Evolutionary conservation across 2,329 filamentous ascomycete species (phyloP), one percentile per base, ranked within the genome.

Genomic region (Berkeleyomyces rouxiae): DNA sequence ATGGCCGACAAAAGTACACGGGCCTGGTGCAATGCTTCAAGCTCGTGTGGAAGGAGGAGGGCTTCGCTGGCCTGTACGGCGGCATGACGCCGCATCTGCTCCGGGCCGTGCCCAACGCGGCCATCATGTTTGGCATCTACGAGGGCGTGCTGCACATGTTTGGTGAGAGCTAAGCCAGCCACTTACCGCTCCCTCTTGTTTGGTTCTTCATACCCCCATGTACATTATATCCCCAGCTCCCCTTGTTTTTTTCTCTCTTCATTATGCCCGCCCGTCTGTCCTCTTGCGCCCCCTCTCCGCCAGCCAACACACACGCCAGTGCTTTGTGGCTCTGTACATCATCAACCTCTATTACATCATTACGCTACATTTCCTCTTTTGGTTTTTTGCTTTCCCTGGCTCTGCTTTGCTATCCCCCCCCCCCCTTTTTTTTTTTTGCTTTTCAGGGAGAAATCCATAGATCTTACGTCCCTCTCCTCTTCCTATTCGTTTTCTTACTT

Each of bases 51-150:
- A 87, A 86, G 70, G 90, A 96, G 70, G 92, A 96, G 72, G 90
- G 91, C 58, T 79, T 96, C 73, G 82, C 85, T 57, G 88, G 86
- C 40, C 77, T 97, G 66, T 97, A 96, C 71, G 91, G 92, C 63
- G 91, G 91, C 16, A 78, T 97, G 69, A 95, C 91, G 11, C 90
- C 92, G 57, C 92, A 97, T 71, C 82, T 97, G 69, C 82, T 96
- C 74, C 82, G 91, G 66, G 91, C 91, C 5, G 91, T 96, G 4
- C 92, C 92, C 1, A 93, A 88, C 68, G 90, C 92, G 6, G 90
- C 88, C 67, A 95, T 97, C 72, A 96, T 95, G 88, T 96, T 96
- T 72, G 90, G 90, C 73, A 93, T 93, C 78, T 96, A 83, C 69
- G 81, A 83, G 70, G 79, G 76, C 62, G 82, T 83, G 51, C 72